Evolutionary conservation across 176 grass and related monocot genomes (phyloP).

Genomic region (Cenchrus fungigraminus): DNA sequence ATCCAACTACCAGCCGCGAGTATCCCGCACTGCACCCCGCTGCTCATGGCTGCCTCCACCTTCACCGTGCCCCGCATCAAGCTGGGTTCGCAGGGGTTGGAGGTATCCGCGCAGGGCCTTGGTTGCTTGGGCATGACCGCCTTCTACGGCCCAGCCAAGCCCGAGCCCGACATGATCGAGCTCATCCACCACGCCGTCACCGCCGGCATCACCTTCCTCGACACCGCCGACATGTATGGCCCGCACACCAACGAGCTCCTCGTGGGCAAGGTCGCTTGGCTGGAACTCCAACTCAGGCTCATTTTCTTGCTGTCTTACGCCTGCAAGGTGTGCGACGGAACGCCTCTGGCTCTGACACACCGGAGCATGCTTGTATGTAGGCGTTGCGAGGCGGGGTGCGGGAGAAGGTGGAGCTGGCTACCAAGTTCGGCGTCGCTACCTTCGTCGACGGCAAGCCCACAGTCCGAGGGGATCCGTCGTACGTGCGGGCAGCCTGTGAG

Average conservation of each 20-base stretch:
- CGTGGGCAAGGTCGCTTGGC: no score
- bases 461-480: conserved; percentile 51
- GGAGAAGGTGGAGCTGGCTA: conserved; percentile 70
- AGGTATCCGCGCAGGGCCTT: conserved; percentile 68
- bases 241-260: no score
- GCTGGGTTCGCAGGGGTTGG: conserved; percentile 71
- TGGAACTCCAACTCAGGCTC: no score
- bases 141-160: conserved; percentile 66
- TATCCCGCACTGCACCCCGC: no score
- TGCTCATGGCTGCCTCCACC: neutral
- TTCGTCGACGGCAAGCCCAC: conserved; percentile 17
- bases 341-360: neutral
- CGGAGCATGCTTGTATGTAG: conserved; percentile 19
- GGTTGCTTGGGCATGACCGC: conserved; percentile 86
- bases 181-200: conserved; percentile 69
- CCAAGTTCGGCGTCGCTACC: conserved; percentile 55
- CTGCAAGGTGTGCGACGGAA: conserved; percentile 10
- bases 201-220: no score
- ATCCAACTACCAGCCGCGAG: no score
- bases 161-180: conserved; percentile 64
- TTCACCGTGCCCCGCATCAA: conserved; percentile 47
- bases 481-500: conserved; percentile 64
- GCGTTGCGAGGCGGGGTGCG: conserved; percentile 50
- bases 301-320: no score
- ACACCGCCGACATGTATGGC: no score